phyloP scores from a whole-genome alignment of 2,329 filamentous ascomycete genomes.

The Pestalotiopsis sp. region DNA sequence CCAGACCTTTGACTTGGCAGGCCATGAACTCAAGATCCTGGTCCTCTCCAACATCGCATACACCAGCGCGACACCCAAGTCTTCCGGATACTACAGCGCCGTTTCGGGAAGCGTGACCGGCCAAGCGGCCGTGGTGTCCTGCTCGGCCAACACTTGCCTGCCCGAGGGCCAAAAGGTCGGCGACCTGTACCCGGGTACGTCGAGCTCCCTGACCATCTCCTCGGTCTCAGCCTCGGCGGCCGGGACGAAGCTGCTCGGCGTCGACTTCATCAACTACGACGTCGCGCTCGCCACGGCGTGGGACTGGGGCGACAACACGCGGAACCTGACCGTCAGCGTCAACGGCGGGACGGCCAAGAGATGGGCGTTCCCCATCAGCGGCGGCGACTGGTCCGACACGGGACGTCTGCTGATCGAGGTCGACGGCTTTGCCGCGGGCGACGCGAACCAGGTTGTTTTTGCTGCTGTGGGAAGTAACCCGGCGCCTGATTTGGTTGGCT shows the following conservation, averaged over 20 bases:
- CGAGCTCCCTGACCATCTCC: slow-evolving; percentile 37
- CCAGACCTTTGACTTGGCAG: slow-evolving; percentile 34
- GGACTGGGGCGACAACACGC: slow-evolving; percentile 47
- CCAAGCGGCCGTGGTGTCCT: slow-evolving; percentile 35
- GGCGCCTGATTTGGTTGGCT: slow-evolving; percentile 46
- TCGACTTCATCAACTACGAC: slow-evolving; percentile 58
- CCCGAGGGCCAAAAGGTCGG: slow-evolving; percentile 46
- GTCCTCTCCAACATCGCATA: slow-evolving; percentile 38
- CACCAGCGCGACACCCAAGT: slow-evolving; percentile 15
- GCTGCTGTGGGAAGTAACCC: slow-evolving; percentile 26
- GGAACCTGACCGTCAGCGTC: slow-evolving; percentile 52
- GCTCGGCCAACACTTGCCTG: slow-evolving; percentile 39
- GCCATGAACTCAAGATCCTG: slow-evolving; percentile 42
- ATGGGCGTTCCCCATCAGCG: slow-evolving; percentile 53
- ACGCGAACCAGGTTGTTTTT: slow-evolving; percentile 40
- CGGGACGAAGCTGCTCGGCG: slow-evolving; percentile 42
- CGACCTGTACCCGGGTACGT: slow-evolving; percentile 31
- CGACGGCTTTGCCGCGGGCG: slow-evolving; percentile 45
- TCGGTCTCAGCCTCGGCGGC: slow-evolving; percentile 30
- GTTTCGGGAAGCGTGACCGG: slow-evolving; percentile 39
- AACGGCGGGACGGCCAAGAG: slow-evolving; percentile 44
- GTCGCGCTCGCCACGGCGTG: slow-evolving; percentile 45
- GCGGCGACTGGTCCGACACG: slow-evolving; percentile 52
- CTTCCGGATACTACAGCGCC: slow-evolving; percentile 42
- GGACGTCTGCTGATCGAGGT: slow-evolving; percentile 46